Evolutionary conservation across 2,329 filamentous ascomycete genomes (phyloP), one percentile per base, ranked within the genome.

Genomic region (Emmonsia crescens): DNA sequence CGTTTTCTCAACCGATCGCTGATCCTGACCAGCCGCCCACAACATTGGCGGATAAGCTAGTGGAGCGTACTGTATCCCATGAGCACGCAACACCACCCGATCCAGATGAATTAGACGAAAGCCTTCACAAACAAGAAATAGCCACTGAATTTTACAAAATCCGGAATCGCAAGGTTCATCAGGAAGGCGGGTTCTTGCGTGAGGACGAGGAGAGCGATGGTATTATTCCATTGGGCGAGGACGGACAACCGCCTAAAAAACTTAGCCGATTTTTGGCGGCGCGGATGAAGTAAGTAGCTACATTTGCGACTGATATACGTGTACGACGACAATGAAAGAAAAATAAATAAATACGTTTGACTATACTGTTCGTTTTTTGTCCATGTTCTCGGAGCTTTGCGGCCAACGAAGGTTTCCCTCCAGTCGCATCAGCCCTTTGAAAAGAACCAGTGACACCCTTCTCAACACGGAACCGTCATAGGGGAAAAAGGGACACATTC

Each of bases 151-250:
- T 96, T 73, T 88, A 96, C 72, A 85, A 84, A 52, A 80, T 89
- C 73, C 87, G 93, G 24, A 96, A 92, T 71, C 84, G 83, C 69
- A 86, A 95, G 75, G 91, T 96, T 60, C 85, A 91, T 67, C 83
- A 86, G 67, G 85, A 94, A 68, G 91, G 91, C 59, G 91, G 91
- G 2, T 96, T 96, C 73, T 77, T 88, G 68, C 82, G 84, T 62
- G 84, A 91, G 67, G 84, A 89, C 63, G 85, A 90, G 63, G 80
- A 83, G 59, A 82, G 81, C 54, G 65, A 68, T 48, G 78, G 83
- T 21, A 83, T 85, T 55, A 82, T 88, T 59, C 83, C 88, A 1
- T 78, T 91, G 52, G 85, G 86, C 60, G 65, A 71, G 16, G 69
- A 65, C 48, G 84, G 52, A 46, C 66, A 68, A 21, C 65, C 71